These are phyloP conservation scores for Xylaria multiplex DNA, from an alignment of 2,329 filamentous ascomycete species.

Conservation along the genomic window DNA sequence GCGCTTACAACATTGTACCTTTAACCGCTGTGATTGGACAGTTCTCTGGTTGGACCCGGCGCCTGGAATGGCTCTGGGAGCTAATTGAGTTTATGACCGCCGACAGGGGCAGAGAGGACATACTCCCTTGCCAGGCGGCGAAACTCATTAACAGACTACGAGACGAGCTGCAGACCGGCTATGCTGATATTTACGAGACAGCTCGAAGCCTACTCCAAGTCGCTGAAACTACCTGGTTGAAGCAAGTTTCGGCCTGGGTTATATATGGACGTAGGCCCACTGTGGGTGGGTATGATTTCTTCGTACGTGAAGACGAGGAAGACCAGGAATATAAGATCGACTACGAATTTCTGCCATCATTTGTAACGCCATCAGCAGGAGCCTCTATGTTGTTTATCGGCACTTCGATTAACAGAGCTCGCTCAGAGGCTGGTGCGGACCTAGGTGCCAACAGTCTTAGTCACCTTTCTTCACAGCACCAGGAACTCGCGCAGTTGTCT, in stretches of 20 bases:
- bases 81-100: conserved; percentile 74
- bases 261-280: conserved; percentile 85
- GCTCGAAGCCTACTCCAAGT: conserved; percentile 77
- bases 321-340: conserved; percentile 68
- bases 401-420: conserved; percentile 85
- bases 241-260: conserved; percentile 89
- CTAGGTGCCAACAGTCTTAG: conserved; percentile 62
- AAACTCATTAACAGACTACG: conserved; percentile 81
- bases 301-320: conserved; percentile 68
- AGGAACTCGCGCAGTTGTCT: conserved; percentile 72
- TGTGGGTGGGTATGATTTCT: conserved; percentile 86
- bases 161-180: conserved; percentile 84
- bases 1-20: conserved; percentile 92
- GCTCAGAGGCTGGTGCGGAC: conserved; percentile 62
- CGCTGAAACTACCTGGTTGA: conserved; percentile 90
- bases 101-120: conserved; percentile 50
- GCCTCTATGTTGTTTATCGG: conserved; percentile 91
- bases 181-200: conserved; percentile 82
- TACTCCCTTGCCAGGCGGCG: conserved; percentile 69
- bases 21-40: conserved; percentile 84
- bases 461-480: conserved; percentile 74
- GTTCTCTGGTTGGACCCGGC: conserved; percentile 86
- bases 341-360: conserved; percentile 75
- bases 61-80: conserved; percentile 87
- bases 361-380: conserved; percentile 79